Evolutionary conservation across 2,329 filamentous ascomycete species (phyloP), one percentile per base, ranked within the genome.

Genomic region (Nigrograna mackinnonii): DNA sequence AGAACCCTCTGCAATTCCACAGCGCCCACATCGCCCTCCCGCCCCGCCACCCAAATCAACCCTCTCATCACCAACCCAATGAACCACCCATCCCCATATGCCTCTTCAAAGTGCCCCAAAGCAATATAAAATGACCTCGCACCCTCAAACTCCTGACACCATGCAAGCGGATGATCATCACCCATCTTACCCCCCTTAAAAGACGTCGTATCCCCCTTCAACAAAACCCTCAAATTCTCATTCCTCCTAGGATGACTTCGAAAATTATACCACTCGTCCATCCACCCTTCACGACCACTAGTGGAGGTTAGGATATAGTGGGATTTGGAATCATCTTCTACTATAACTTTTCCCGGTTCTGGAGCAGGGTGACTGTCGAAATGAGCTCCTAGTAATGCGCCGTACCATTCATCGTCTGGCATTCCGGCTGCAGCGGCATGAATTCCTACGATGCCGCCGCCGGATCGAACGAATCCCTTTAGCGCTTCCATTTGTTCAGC

Each of bases 241-340:
- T 63, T 63, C 9, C 50, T 31, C 13, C 55, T 26, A 3, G 57
- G 59, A 37, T 63, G 55, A 6, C 49, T 50, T 2, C 37, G 44
- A 38, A 62, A 63, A 22, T 62, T 60, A 38, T 63, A 63, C 58
- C 57, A 63, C 37, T 63, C 59, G 16, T 63, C 59, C 42, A 42
- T 52, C 55, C 57, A 57, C 9, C 22, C 37, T 5, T 49, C 26
- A 9, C 47, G 30, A 1, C 41, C 40, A n/a, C n/a, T n/a, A n/a
- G n/a, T n/a, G 5, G 31, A 18, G 16, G 17, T 36, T n/a, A 49
- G 12, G 12, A 57, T 47, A 13, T 39, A 41, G 26, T 53, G 50
- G 14, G 30, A 17, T 5, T 4, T 4, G n/a, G 24, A 11, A 14
- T n/a, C 24, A 1, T 39, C 30, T n/a, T 55, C 49, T 1, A 50